Percentiles rank a stretch among this genome's conserved stretches.
phyloP scores from a whole-genome alignment of 306 rosid genomes.

The Dalbergia cultrata region DNA sequence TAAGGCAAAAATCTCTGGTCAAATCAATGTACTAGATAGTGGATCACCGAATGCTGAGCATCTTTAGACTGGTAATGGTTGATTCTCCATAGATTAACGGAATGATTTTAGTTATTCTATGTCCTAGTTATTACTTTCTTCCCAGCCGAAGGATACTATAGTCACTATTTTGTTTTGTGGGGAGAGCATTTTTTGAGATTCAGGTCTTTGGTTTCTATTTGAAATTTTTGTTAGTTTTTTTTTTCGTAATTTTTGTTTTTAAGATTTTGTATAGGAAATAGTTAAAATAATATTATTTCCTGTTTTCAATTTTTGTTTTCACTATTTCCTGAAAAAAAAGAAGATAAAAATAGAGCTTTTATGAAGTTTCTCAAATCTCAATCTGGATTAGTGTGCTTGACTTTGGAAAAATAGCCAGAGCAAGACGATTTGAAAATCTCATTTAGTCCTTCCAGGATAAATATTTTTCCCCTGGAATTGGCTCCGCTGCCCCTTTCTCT shows the following conservation, averaged over 20 bases:
- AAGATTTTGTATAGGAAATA: too few relatives aligned
- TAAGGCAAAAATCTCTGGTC: slow-evolving; percentile 78
- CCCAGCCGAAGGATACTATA: background rate
- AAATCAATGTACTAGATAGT: slow-evolving; percentile 58
- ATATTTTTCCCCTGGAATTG: background rate
- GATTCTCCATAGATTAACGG: slow-evolving; percentile 14
- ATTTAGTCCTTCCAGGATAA: background rate
- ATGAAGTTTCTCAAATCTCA: too few relatives aligned
- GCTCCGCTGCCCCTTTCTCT: too few relatives aligned
- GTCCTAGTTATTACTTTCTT: slow-evolving; percentile 17
- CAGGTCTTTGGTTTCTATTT: background rate
- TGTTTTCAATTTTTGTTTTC: too few relatives aligned
- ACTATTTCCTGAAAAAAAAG: too few relatives aligned
- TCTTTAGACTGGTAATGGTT: slow-evolving; percentile 44
- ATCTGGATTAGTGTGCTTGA: too few relatives aligned
- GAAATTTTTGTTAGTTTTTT: background rate
- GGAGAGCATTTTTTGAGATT: slow-evolving; percentile 1
- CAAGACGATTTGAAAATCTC: background rate
- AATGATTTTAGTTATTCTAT: slow-evolving; percentile 3
- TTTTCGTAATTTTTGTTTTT: too few relatives aligned
- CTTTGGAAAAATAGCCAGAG: background rate
- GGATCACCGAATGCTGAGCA: slow-evolving; percentile 56
- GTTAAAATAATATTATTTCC: too few relatives aligned
- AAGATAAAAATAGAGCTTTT: too few relatives aligned
- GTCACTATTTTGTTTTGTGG: background rate